These are phyloP conservation scores for Suillus discolor DNA, from an alignment of 768 basidiomycete genomes.

Conservation along the genomic window DNA sequence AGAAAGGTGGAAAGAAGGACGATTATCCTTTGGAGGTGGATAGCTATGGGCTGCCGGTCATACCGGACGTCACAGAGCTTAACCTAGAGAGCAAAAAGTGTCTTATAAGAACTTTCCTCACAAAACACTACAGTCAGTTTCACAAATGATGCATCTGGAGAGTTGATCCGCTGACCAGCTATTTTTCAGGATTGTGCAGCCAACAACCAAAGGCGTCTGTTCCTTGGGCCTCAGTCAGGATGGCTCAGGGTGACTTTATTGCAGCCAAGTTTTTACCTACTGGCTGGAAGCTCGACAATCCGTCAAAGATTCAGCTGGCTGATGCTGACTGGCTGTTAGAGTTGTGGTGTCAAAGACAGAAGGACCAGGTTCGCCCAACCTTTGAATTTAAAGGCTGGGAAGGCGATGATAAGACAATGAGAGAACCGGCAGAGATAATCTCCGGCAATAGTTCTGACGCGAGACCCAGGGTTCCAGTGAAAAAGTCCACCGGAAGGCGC, in stretches of 20 bases:
- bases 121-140: constrained; percentile 3
- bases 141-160: neutral
- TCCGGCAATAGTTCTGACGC: neutral
- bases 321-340: neutral
- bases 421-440: neutral
- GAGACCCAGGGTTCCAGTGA: neutral
- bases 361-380: neutral
- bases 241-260: neutral
- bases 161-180: neutral
- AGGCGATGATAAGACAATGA: neutral
- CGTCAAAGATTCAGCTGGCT: neutral
- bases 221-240: neutral
- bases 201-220: neutral
- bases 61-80: neutral
- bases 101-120: neutral
- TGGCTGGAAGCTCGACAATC: neutral
- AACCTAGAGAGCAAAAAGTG: neutral
- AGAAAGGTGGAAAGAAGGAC: neutral
- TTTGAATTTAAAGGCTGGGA: neutral
- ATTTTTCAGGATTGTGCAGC: neutral
- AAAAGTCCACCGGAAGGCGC: neutral
- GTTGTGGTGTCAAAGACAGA: neutral
- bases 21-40: neutral
- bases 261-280: neutral
- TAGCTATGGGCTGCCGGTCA: constrained; percentile 1